Base-by-base conservation (phyloP, 768 basidiomycete species). In the Hygrophoropsis aurantiaca region DNA sequence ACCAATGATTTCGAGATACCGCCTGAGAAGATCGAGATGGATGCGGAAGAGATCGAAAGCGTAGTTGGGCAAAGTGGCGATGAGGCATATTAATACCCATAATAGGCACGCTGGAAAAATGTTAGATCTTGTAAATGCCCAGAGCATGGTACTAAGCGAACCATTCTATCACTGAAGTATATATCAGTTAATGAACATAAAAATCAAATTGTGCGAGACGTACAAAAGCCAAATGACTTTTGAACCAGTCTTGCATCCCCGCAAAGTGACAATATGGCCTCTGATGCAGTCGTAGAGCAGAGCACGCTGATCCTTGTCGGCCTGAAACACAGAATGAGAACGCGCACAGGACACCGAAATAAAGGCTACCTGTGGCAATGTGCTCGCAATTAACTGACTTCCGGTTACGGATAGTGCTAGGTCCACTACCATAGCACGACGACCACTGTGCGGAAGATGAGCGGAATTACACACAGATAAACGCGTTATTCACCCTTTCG, bases 171-270 rank as follows among this genome's bases (percentile, higher is more conserved):
- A 54, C 81, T 81, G 51, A 15, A 32, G 35, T 5, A 33, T 51
- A 43, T 53, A 54, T 42, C 37, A 33, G 5, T 26, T 18, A 23
- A 20, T 15, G 16, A 15, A 21, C 18, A 46, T 24, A 15, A 32
- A n/a, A 26, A 11, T 36, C 37, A 18, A 47, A 37, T 19, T 51
- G 36, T 36, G 20, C 26, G 32, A 40, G 4, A 42, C 77, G 40
- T 61, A 79, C 78, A 93, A 93, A 41, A 93, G 75, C 90, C 90
- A 93, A 59, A 92, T 92, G 58, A 92, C 88, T 61, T 90, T 91
- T 1, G 90, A 91, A 21, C 90, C 90, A 2, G 90, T 90, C 74
- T 92, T 92, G 62, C 89, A 91, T 18, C 90, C 90, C 30, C 90
- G 80, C n/a, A 93, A 74, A 23, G 90, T 92, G 39, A 92, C 90